Evolutionary conservation across 2,329 filamentous ascomycete species (phyloP).

Genomic region (Claviceps fusiformis): DNA sequence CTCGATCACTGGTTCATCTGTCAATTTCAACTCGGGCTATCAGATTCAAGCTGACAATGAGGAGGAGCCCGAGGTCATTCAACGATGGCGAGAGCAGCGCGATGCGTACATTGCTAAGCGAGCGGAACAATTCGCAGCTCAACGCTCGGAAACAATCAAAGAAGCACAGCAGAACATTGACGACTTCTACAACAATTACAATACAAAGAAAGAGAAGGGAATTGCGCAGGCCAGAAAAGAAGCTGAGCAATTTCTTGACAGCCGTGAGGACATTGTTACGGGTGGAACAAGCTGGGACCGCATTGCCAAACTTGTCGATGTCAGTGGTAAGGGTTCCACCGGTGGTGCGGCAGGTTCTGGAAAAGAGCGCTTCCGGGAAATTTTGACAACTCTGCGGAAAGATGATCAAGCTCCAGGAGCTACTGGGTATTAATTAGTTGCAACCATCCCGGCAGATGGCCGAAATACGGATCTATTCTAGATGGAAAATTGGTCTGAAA

Average conservation of each 20-base stretch:
- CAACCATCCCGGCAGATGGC: background rate
- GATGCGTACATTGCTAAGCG: constrained; percentile 73
- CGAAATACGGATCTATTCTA: background rate
- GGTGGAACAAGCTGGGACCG: constrained; percentile 98
- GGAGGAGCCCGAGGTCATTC: constrained; percentile 78
- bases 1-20: constrained; percentile 58
- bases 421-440: constrained; percentile 43
- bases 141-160: constrained; percentile 74
- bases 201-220: constrained; percentile 91
- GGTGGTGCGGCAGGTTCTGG: constrained; percentile 81
- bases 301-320: constrained; percentile 92
- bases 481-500: background rate
- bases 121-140: constrained; percentile 66
- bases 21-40: constrained; percentile 49
- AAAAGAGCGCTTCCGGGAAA: constrained; percentile 90
- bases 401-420: constrained; percentile 73
- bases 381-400: constrained; percentile 77
- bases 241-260: constrained; percentile 81
- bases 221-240: constrained; percentile 80
- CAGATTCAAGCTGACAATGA: constrained; percentile 49
- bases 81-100: constrained; percentile 83
- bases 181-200: constrained; percentile 99
- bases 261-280: constrained; percentile 80
- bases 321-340: constrained; percentile 82
- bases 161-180: constrained; percentile 91